These are phyloP conservation scores for Herpetomonas samuelpessoai DNA, from an alignment of 208 protist genomes.

Conservation along the genomic window DNA sequence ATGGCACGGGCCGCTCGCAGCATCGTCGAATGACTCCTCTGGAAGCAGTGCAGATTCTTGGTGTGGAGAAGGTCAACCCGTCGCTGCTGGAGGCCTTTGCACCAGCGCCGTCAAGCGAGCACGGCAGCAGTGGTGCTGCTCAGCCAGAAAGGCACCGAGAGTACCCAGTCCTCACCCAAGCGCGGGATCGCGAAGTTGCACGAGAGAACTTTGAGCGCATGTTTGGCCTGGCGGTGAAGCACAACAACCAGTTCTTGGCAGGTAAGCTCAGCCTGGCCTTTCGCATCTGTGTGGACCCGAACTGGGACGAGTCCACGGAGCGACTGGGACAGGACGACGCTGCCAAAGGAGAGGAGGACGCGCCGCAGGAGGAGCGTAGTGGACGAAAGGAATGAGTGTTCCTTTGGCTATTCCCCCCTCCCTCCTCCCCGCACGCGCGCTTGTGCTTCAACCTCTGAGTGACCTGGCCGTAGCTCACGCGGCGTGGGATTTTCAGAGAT, in stretches of 20 bases:
- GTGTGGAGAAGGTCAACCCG: slow-evolving; percentile 38
- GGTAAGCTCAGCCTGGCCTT: slow-evolving; percentile 83
- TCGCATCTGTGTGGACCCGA: slow-evolving; percentile 62
- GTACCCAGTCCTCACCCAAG: slow-evolving; percentile 13
- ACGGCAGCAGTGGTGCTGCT: not conserved
- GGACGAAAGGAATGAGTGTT: too few species aligned
- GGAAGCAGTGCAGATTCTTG: slow-evolving; percentile 74
- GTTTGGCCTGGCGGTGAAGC: slow-evolving; percentile 47
- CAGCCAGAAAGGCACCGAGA: not conserved
- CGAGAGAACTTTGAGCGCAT: slow-evolving; percentile 61
- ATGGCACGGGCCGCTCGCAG: slow-evolving; percentile 1
- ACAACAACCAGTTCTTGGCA: slow-evolving; percentile 64
- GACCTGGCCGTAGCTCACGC: too few species aligned
- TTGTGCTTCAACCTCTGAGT: too few species aligned
- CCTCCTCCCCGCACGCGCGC: too few species aligned
- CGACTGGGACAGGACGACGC: too few species aligned
- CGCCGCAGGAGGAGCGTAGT: too few species aligned
- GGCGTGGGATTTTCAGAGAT: too few species aligned
- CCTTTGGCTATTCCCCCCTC: too few species aligned
- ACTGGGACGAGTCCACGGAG: too few species aligned
- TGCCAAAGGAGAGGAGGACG: too few species aligned
- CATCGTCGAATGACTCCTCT: slow-evolving; percentile 37
- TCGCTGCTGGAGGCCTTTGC: slow-evolving; percentile 16
- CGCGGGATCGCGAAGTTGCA: slow-evolving; percentile 35
- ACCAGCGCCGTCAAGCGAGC: slow-evolving; percentile 1